These are phyloP conservation scores for Myrica gale DNA, from an alignment of 306 rosid species.

Conservation along the genomic window DNA sequence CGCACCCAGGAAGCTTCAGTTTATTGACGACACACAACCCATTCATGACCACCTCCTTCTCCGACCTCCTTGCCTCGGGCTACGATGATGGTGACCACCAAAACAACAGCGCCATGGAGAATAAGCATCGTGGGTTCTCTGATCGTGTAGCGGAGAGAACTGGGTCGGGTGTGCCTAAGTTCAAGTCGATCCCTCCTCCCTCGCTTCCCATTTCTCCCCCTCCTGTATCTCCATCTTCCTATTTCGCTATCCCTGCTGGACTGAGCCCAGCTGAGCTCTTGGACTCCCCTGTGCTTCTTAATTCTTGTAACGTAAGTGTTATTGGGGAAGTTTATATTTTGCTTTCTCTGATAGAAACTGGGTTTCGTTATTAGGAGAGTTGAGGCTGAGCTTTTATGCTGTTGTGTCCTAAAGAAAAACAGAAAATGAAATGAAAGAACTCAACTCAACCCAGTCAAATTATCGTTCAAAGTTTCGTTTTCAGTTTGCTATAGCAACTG, in stretches of 20 bases:
- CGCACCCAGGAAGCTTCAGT: slow-evolving; percentile 38
- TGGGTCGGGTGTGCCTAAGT: slow-evolving; percentile 67
- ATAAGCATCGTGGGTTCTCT: slow-evolving; percentile 34
- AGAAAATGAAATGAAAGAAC: slow-evolving; percentile 9
- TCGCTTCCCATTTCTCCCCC: slow-evolving; percentile 81
- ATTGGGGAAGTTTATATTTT: neutral
- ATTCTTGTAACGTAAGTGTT: slow-evolving; percentile 56
- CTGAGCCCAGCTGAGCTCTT: slow-evolving; percentile 82
- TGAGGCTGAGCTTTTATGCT: neutral
- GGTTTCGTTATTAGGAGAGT: slow-evolving; percentile 1
- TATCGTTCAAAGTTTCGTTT: slow-evolving; percentile 1
- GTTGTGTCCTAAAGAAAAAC: neutral
- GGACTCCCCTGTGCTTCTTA: slow-evolving; percentile 86
- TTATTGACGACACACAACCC: slow-evolving; percentile 52
- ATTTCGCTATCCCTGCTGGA: slow-evolving; percentile 70
- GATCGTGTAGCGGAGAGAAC: slow-evolving; percentile 53
- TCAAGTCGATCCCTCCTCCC: slow-evolving; percentile 82
- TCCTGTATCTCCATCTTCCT: slow-evolving; percentile 64
- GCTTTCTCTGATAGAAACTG: neutral
- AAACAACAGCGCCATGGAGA: slow-evolving; percentile 2
- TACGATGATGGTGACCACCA: slow-evolving; percentile 10
- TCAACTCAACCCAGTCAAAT: neutral
- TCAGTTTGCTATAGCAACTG: neutral
- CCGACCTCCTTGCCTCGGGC: slow-evolving; percentile 62
- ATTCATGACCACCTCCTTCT: slow-evolving; percentile 72